Conservation (phyloP, 2,329 filamentous ascomycete species). For the Beauveria medogensis region DNA sequence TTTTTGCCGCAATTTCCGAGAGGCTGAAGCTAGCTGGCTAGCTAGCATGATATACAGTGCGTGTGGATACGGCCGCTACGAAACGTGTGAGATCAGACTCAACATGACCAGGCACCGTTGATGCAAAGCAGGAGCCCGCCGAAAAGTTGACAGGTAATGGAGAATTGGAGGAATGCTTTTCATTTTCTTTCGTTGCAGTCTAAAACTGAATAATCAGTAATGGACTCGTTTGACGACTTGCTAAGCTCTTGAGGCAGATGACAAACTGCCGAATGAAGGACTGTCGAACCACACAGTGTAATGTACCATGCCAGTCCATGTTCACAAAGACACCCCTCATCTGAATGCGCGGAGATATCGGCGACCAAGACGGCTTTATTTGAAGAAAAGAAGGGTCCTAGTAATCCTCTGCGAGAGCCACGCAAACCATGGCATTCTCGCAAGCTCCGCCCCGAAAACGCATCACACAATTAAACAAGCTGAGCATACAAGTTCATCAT, state of each 20-base stretch:
- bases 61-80: background rate
- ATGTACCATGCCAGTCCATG: background rate
- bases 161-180: background rate
- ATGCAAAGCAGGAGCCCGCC: background rate
- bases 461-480: background rate
- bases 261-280: background rate
- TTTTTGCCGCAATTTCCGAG: conserved; percentile 6
- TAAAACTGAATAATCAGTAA: too few relatives aligned
- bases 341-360: background rate
- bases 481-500: background rate
- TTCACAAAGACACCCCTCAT: too few relatives aligned
- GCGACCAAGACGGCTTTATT: background rate
- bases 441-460: background rate
- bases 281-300: background rate
- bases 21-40: background rate
- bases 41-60: background rate
- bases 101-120: background rate
- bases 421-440: background rate
- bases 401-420: conserved; percentile 2
- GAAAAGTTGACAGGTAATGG: background rate
- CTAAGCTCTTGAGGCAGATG: background rate
- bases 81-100: background rate
- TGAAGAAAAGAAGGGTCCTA: background rate
- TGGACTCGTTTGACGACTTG: background rate
- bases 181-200: background rate